Conservation (phyloP, 257 asterid species). For the Solanum verrucosum region DNA sequence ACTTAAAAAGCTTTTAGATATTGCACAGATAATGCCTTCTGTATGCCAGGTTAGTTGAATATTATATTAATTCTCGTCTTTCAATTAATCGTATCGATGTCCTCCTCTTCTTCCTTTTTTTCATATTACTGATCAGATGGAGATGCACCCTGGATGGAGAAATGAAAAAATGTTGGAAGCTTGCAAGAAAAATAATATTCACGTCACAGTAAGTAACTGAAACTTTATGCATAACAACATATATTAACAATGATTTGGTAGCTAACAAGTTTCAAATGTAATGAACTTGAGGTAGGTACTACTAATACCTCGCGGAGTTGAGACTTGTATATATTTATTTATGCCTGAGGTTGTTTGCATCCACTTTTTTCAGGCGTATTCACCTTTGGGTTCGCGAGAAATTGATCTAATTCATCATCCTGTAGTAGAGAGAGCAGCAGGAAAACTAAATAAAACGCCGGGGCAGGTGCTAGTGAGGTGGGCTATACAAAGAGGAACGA, state of each 20-base stretch:
- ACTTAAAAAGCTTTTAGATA: slow-evolving; percentile 33
- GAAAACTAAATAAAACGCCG: slow-evolving; percentile 49
- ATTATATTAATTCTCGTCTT: background rate
- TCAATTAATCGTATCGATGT: background rate
- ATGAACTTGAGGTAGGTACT: background rate
- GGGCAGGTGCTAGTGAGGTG: slow-evolving; percentile 70
- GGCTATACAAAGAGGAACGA: slow-evolving; percentile 69
- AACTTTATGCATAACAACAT: background rate
- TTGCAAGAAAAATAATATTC: slow-evolving; percentile 43
- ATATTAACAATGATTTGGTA: background rate
- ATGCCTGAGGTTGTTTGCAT: too few species aligned
- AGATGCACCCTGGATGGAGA: slow-evolving; percentile 92
- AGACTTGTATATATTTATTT: too few species aligned
- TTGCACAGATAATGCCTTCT: slow-evolving; percentile 51
- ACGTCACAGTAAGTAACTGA: slow-evolving; percentile 34
- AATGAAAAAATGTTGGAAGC: slow-evolving; percentile 68
- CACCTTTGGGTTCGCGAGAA: slow-evolving; percentile 52
- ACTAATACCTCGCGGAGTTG: background rate
- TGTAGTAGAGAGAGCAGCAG: slow-evolving; percentile 37
- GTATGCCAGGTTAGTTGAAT: slow-evolving; percentile 52
- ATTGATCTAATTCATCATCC: slow-evolving; percentile 51
- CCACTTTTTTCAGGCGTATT: slow-evolving; percentile 39
- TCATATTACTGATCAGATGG: slow-evolving; percentile 35
- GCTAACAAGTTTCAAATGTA: background rate
- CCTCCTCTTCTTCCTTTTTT: background rate